A percentile compares a stretch with the other conserved stretches of the same genome.
Evolutionary conservation across 2,329 filamentous ascomycete species (phyloP).

Genomic region (Neopestalotiopsis clavispora): DNA sequence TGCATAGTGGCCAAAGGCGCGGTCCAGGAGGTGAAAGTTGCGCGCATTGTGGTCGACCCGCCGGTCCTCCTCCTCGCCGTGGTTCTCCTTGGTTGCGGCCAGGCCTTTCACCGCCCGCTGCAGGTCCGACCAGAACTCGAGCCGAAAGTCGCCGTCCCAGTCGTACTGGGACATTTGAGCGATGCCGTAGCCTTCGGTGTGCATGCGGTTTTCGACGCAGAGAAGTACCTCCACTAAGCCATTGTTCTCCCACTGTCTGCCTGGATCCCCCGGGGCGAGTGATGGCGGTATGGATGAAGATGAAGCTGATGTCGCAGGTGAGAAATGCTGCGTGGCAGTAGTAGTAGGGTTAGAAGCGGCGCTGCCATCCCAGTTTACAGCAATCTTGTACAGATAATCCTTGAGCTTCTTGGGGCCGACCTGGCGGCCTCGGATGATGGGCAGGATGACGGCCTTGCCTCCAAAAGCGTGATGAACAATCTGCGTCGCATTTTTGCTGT

Average conservation of each 20-base stretch:
- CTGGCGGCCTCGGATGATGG: not conserved
- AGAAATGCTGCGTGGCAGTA: not conserved
- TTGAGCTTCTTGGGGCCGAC: not conserved
- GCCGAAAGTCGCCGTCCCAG: not conserved
- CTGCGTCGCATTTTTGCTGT: not conserved
- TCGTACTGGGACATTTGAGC: not conserved
- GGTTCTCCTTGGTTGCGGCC: not conserved
- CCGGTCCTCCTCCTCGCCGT: not conserved
- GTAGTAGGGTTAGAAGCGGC: not conserved
- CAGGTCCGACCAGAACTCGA: not conserved
- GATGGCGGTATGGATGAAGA: not conserved
- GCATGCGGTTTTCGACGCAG: not conserved
- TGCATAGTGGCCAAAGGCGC: not conserved
- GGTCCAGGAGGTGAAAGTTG: not conserved
- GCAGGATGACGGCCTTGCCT: not conserved
- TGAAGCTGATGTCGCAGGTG: not conserved
- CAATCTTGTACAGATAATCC: not conserved
- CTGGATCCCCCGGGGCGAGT: not conserved
- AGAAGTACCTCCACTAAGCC: not conserved
- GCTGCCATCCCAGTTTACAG: not conserved
- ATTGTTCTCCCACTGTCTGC: not conserved
- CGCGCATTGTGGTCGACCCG: not conserved
- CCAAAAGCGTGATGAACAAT: not conserved
- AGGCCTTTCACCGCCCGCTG: not conserved
- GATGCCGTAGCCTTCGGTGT: not conserved